phyloP scores from a whole-genome alignment of 768 basidiomycete genomes.

The Mycena galopus region DNA sequence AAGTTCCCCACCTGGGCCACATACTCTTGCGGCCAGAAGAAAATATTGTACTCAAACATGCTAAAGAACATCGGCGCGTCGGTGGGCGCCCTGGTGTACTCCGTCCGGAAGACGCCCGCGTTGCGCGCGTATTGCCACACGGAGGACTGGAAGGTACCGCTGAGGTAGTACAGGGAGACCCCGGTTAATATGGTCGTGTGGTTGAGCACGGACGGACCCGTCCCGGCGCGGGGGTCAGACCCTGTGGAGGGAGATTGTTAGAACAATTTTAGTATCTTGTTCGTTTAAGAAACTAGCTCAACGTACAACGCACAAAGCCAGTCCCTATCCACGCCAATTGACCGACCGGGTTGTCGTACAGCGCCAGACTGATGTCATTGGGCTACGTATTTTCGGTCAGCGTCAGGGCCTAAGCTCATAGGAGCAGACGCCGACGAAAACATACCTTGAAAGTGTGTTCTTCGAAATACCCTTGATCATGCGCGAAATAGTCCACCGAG shows the following conservation, averaged over 20 bases:
- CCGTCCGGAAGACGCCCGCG: neutral
- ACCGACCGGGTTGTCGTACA: constrained; percentile 43
- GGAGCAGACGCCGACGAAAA: neutral
- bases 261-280: too few relatives aligned
- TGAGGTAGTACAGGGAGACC: constrained; percentile 43
- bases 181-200: constrained; percentile 36
- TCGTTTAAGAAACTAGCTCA: neutral
- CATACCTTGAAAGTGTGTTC: constrained; percentile 7
- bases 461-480: constrained; percentile 15
- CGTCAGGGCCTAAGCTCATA: neutral
- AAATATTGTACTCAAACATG: constrained; percentile 23
- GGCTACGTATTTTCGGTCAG: constrained; percentile 38
- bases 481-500: constrained; percentile 7
- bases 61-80: constrained; percentile 32
- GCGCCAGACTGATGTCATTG: constrained; percentile 41
- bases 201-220: constrained; percentile 15
- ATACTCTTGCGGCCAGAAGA: constrained; percentile 21
- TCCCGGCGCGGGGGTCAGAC: constrained; percentile 34
- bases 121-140: constrained; percentile 36
- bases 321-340: constrained; percentile 43
- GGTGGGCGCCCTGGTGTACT: constrained; percentile 15
- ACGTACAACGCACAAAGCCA: constrained; percentile 31
- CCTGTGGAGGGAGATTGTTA: constrained; percentile 1
- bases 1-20: constrained; percentile 22
- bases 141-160: constrained; percentile 38